Conservation (phyloP, 2,329 filamentous ascomycete genomes). For the Fusarium coicis region DNA sequence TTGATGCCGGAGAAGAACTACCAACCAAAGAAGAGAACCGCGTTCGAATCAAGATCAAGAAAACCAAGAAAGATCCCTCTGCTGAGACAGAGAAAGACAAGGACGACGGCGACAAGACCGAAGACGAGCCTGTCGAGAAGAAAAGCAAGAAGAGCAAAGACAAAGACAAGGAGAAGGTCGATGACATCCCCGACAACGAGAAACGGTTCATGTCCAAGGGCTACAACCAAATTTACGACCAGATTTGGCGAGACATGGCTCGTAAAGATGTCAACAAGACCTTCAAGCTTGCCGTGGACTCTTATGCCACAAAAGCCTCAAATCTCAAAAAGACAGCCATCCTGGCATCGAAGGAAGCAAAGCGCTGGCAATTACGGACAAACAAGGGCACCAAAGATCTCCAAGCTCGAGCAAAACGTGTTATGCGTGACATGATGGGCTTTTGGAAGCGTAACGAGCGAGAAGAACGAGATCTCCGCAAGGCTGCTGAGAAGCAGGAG, state of each 20-base stretch:
- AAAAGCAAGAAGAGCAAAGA: constrained; percentile 64
- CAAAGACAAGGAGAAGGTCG: constrained; percentile 63
- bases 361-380: constrained; percentile 95
- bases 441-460: constrained; percentile 99
- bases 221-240: constrained; percentile 96
- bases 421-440: constrained; percentile 99
- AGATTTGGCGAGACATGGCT: constrained; percentile 95
- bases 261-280: constrained; percentile 95
- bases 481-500: constrained; percentile 94
- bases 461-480: constrained; percentile 93
- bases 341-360: constrained; percentile 94
- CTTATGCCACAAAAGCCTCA: constrained; percentile 87
- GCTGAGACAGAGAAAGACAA: constrained; percentile 56
- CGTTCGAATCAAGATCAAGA: constrained; percentile 73
- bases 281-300: constrained; percentile 86
- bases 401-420: constrained; percentile 94
- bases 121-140: constrained; percentile 47
- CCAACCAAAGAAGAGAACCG: constrained; percentile 66
- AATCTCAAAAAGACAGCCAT: constrained; percentile 98
- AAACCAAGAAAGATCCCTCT: constrained; percentile 50
- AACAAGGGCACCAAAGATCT: constrained; percentile 99
- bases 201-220: constrained; percentile 85
- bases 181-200: constrained; percentile 65
- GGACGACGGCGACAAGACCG: constrained; percentile 57
- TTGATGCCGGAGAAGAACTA: constrained; percentile 81